These are phyloP conservation scores for Hypoxylon sp. DNA, from an alignment of 2,329 filamentous ascomycete species.

Conservation along the genomic window DNA sequence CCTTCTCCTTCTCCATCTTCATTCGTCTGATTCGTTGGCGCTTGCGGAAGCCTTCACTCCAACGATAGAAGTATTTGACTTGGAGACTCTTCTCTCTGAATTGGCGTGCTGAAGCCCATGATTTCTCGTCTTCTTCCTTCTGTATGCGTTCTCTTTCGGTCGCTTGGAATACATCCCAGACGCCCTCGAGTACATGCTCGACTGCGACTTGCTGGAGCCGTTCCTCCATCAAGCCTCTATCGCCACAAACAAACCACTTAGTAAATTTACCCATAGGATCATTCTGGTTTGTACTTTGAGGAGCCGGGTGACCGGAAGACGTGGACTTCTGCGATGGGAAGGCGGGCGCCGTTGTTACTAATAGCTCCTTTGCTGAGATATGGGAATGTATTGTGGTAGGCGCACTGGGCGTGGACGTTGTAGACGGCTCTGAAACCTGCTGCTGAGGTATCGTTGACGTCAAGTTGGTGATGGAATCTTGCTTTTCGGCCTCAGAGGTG, in stretches of 20 bases:
- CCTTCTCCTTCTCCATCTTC: conserved; percentile 65
- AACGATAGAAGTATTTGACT: conserved; percentile 70
- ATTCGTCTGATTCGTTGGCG: conserved; percentile 66
- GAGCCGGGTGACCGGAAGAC: conserved; percentile 5
- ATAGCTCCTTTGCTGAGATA: conserved; percentile 2
- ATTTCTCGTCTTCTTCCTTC: conserved; percentile 65
- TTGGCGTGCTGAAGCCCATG: conserved; percentile 62
- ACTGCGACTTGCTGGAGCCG: conserved; percentile 63
- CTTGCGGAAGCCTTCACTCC: conserved; percentile 66
- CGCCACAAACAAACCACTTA: conserved; percentile 69
- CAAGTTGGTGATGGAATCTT: not conserved
- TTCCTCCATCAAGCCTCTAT: conserved; percentile 67
- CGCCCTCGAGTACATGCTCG: conserved; percentile 60
- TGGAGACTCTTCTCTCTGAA: conserved; percentile 66
- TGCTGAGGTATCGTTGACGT: conserved; percentile 3
- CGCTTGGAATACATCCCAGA: conserved; percentile 59
- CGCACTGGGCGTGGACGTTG: not conserved
- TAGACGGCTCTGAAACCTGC: not conserved
- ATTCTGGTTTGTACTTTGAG: conserved; percentile 44
- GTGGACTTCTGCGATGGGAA: not conserved
- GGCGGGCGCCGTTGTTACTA: not conserved
- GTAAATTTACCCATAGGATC: conserved; percentile 66
- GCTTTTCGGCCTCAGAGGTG: not conserved
- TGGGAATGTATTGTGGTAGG: not conserved
- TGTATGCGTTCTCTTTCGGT: conserved; percentile 60